A percentile compares a stretch with the other conserved stretches of the same genome.
phyloP scores from a whole-genome alignment of 495 filamentous ascomycete genomes.

The Aspergillus campestris region DNA sequence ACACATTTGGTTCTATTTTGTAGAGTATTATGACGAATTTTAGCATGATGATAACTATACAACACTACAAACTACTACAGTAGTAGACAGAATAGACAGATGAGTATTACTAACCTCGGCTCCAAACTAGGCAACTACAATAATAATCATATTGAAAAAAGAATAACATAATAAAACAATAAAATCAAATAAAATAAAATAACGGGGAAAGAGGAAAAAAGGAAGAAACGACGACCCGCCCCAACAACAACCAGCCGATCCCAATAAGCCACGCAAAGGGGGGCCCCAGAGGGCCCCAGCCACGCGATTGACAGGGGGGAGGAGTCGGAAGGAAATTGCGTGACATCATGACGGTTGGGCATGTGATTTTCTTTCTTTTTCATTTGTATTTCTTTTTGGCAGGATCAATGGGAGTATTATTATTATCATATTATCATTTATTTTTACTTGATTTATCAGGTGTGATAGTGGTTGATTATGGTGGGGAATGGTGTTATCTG shows the following conservation, averaged over 20 bases:
- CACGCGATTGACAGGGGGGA: too few relatives aligned
- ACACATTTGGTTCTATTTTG: background rate
- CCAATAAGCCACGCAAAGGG: background rate
- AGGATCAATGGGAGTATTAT: too few relatives aligned
- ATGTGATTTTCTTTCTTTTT: too few relatives aligned
- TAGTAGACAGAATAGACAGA: background rate
- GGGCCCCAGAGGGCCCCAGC: too few relatives aligned
- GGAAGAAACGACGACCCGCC: background rate
- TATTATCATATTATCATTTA: too few relatives aligned
- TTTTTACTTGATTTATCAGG: too few relatives aligned
- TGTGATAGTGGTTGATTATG: too few relatives aligned
- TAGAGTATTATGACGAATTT: slow-evolving; percentile 2
- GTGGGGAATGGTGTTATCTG: too few relatives aligned
- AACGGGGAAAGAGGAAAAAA: background rate
- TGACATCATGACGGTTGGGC: too few relatives aligned
- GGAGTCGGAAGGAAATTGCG: too few relatives aligned
- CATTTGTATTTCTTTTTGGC: too few relatives aligned
- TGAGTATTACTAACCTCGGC: background rate
- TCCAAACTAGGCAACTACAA: background rate
- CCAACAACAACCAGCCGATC: background rate
- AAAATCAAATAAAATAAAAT: background rate
- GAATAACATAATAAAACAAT: background rate
- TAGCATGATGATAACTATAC: background rate
- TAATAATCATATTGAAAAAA: background rate
- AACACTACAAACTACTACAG: background rate